Conservation (phyloP, 2,329 filamentous ascomycete genomes). For the Monilinia fructicola region DNA sequence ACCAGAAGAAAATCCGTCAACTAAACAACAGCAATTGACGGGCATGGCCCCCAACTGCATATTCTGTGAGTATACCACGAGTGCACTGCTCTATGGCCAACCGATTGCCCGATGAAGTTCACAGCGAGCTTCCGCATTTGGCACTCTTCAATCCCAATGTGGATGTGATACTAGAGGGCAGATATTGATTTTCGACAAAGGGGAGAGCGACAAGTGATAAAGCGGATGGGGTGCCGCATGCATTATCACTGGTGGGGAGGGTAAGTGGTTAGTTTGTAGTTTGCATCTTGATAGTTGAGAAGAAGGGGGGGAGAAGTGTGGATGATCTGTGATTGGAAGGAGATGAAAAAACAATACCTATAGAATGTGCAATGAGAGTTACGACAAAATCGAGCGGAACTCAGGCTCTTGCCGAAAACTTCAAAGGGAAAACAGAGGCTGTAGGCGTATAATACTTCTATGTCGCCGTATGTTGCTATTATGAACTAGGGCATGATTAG, state of each 20-base stretch:
- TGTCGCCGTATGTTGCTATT: background rate
- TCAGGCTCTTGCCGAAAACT: background rate
- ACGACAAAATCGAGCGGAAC: background rate
- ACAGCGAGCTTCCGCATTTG: background rate
- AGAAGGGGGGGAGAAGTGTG: background rate
- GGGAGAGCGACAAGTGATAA: background rate
- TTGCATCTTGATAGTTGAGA: no score
- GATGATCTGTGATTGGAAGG: no score
- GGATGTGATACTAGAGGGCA: background rate
- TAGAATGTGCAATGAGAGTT: conserved; percentile 8
- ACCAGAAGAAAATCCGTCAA: no score
- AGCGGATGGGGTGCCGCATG: background rate
- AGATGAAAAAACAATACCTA: background rate
- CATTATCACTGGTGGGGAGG: background rate
- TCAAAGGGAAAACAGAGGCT: conserved; percentile 3
- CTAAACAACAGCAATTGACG: background rate
- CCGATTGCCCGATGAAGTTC: background rate
- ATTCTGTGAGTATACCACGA: background rate
- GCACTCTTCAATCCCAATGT: background rate
- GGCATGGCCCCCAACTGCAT: no score
- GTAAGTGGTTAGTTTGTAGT: background rate
- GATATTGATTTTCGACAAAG: background rate
- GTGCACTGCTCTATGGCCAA: background rate
- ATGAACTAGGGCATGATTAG: background rate
- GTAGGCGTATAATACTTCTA: background rate